Base-by-base conservation (phyloP, 1,284 basidiomycete species). In the Papiliotrema terrestris region DNA sequence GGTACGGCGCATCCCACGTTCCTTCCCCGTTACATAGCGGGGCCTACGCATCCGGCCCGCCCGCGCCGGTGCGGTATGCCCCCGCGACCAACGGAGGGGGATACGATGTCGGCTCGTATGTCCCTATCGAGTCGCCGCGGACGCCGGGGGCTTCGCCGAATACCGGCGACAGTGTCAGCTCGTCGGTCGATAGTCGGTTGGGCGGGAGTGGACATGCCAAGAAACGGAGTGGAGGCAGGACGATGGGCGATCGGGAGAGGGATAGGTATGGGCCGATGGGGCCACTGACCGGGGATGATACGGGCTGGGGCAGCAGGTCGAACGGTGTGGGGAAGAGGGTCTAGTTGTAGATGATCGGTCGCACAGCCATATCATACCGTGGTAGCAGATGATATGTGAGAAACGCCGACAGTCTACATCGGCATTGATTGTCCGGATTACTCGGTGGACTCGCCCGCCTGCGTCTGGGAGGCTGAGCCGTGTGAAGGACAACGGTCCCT, bases 221-320 rank as follows among this genome's bases (percentile, higher is more conserved):
- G 58, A 71, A 72, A 57, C 49, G 74, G 26, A 66, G 64, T 23
- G 68, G 67, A 8, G 73, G 74, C 2, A 36, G 26, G 20, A 35
- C 46, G 35, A 49, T 49, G n/a, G 63, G 58, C 3, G 59, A 56
- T 15, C 29, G 29, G 29, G 29, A 32, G 29, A 45, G 45, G 1
- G 52, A 60, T 29, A 48, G 60, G 45, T 73, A 71, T 59, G 72
- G 72, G 13, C 72, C 72, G 0, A 49, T 74, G 39, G 72, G 72
- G 23, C 72, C 72, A 2, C 55, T 73, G 50, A 62, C 57, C 37
- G 67, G 70, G 47, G 66, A 67, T 48, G 56, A 62, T 53, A 57
- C 57, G 15, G 61, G 61, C 19, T 65, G 65, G 63, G 61, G 66
- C 3, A 8, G 23, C 14, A 45, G 14, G 23, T 29, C 29, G 45